These are phyloP conservation scores for Magnolia changhungtana DNA, from an alignment of 164 flowering plant species.

Conservation along the genomic window DNA sequence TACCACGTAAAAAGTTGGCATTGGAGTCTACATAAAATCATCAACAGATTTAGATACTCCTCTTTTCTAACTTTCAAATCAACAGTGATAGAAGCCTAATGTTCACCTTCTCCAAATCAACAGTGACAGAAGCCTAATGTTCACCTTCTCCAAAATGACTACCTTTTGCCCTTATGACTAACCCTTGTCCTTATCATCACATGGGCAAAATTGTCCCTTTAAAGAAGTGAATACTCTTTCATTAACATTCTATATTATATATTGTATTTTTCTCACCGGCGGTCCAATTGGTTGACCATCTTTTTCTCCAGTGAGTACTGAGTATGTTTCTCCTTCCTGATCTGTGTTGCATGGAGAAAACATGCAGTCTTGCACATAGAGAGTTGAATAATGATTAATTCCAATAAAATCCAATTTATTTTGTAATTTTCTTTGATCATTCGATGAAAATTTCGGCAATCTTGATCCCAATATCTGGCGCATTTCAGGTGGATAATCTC, in stretches of 20 bases:
- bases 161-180: not conserved
- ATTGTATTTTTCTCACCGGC: constrained; percentile 4
- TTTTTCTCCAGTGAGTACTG: constrained; percentile 5
- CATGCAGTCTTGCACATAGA: constrained; percentile 23
- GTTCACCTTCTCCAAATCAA: not conserved
- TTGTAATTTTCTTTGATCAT: constrained; percentile 23
- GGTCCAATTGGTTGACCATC: constrained; percentile 24
- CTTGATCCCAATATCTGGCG: constrained; percentile 19
- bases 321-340: not conserved
- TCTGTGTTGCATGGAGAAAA: constrained; percentile 1
- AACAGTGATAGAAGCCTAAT: not conserved
- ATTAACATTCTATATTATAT: too few relatives aligned
- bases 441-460: constrained; percentile 25
- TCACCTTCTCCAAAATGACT: not conserved
- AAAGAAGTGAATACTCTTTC: not conserved
- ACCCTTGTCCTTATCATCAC: too few relatives aligned
- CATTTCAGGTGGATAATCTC: constrained; percentile 44
- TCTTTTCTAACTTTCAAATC: not conserved
- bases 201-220: too few relatives aligned
- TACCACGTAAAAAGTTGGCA: constrained; percentile 8
- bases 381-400: constrained; percentile 19
- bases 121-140: not conserved
- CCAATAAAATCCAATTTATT: constrained; percentile 40
- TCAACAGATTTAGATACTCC: not conserved
- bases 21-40: constrained; percentile 9